Conservation (phyloP, 2,329 filamentous ascomycete species). For the Venturia carpophila region DNA sequence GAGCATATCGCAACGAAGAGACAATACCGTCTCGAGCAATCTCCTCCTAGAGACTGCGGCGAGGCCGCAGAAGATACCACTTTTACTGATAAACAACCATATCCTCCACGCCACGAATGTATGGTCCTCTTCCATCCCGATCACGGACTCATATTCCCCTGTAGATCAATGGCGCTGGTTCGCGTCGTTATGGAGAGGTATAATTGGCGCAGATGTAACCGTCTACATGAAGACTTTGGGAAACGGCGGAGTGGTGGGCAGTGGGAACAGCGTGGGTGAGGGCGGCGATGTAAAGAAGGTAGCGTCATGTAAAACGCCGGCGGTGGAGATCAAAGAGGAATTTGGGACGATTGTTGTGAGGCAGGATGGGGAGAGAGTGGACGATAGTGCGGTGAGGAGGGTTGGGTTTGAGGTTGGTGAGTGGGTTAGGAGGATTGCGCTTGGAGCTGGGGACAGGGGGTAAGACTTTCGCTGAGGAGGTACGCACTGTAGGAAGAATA, state of each 20-base stretch:
- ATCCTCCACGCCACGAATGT: conserved; percentile 70
- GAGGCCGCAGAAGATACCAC: conserved; percentile 30
- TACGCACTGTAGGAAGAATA: too few species aligned
- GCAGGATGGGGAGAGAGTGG: conserved; percentile 31
- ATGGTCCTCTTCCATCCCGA: conserved; percentile 65
- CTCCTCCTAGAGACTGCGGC: neutral
- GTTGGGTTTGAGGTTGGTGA: conserved; percentile 84
- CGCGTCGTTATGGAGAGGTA: conserved; percentile 84
- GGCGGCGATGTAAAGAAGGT: neutral
- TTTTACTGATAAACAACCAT: conserved; percentile 72
- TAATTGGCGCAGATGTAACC: conserved; percentile 71
- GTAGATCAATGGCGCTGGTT: conserved; percentile 98
- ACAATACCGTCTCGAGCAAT: neutral
- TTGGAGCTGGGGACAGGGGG: neutral
- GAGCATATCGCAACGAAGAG: neutral
- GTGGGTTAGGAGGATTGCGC: conserved; percentile 47
- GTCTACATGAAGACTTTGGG: conserved; percentile 52
- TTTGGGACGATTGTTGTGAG: conserved; percentile 34
- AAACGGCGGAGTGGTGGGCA: conserved; percentile 23
- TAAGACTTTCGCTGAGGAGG: too few species aligned
- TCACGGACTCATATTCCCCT: conserved; percentile 67
- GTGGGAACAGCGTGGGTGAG: neutral
- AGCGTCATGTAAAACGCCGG: conserved; percentile 18
- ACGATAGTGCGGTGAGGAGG: conserved; percentile 53
- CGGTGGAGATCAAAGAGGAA: conserved; percentile 35